Evolutionary conservation across 163 green algal genomes (phyloP).

Genomic region (Chloromonas sp.): DNA sequence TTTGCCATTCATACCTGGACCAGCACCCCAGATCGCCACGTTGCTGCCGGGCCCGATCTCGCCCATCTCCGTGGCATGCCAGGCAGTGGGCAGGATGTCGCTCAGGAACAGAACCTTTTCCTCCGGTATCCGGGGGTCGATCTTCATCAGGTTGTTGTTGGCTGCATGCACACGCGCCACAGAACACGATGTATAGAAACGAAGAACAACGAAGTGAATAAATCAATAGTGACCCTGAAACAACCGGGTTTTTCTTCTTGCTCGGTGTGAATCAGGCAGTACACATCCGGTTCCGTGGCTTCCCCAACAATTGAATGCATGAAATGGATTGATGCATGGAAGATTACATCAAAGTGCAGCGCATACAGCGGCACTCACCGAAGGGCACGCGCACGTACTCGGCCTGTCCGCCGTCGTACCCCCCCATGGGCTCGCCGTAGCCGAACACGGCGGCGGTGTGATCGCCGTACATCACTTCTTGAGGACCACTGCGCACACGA

Average conservation of each 20-base stretch:
- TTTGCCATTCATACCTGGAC: constrained; percentile 40
- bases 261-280: too few relatives aligned
- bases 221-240: too few relatives aligned
- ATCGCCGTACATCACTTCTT: constrained; percentile 62
- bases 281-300: too few relatives aligned
- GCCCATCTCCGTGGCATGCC: constrained; percentile 59
- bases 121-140: constrained; percentile 46
- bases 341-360: too few relatives aligned
- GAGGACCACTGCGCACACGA: constrained; percentile 11
- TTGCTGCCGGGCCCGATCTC: constrained; percentile 41
- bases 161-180: constrained; percentile 15
- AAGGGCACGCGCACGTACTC: constrained; percentile 65
- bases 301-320: too few relatives aligned
- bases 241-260: too few relatives aligned
- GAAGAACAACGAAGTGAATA: too few relatives aligned
- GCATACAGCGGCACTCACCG: constrained; percentile 22
- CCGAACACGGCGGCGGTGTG: constrained; percentile 44
- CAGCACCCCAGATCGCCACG: constrained; percentile 74
- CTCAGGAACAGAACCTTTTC: constrained; percentile 29
- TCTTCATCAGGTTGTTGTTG: constrained; percentile 60
- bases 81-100: constrained; percentile 74
- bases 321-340: too few relatives aligned
- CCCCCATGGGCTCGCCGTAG: constrained; percentile 41
- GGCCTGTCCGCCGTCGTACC: constrained; percentile 63
- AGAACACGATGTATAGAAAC: too few relatives aligned